Evolutionary conservation across 306 rosid species (phyloP).

Genomic region (Sophora flavescens): DNA sequence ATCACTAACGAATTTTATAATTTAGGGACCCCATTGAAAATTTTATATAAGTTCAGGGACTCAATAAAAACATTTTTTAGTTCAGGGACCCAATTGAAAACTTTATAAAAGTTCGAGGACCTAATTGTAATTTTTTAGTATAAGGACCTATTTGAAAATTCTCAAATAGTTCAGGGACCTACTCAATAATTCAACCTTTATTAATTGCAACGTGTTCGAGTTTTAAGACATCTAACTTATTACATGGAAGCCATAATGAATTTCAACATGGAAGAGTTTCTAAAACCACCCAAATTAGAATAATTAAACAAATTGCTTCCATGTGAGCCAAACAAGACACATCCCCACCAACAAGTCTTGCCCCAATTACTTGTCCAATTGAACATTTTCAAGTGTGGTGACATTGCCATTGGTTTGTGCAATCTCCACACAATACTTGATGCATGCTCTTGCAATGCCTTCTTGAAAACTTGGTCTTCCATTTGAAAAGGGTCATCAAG

Average conservation of each 20-base stretch:
- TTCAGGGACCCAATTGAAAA: too few species aligned
- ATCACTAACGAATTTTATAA: too few species aligned
- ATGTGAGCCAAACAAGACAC: conserved; percentile 47
- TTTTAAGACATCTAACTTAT: too few species aligned
- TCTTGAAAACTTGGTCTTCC: conserved; percentile 57
- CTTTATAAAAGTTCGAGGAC: too few species aligned
- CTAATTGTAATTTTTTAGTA: too few species aligned
- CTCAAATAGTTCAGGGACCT: too few species aligned
- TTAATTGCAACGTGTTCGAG: conserved; percentile 57
- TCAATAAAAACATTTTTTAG: too few species aligned
- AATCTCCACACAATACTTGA: conserved; percentile 58
- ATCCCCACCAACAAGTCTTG: conserved; percentile 21
- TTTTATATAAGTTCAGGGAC: too few species aligned
- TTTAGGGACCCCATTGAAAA: too few species aligned
- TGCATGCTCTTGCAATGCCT: conserved; percentile 41
- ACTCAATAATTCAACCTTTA: too few species aligned
- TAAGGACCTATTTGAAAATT: too few species aligned
- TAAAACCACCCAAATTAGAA: conserved; percentile 50
- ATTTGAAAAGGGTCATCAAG: conserved; percentile 30
- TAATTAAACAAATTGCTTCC: conserved; percentile 52
- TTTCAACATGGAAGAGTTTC: conserved; percentile 50
- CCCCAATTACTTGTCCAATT: conserved; percentile 59
- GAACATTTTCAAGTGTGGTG: conserved; percentile 64
- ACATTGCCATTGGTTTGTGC: conserved; percentile 57
- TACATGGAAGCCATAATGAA: conserved; percentile 54